phyloP scores from a whole-genome alignment of 2,329 filamentous ascomycete genomes.

The Lachnellula arida region DNA sequence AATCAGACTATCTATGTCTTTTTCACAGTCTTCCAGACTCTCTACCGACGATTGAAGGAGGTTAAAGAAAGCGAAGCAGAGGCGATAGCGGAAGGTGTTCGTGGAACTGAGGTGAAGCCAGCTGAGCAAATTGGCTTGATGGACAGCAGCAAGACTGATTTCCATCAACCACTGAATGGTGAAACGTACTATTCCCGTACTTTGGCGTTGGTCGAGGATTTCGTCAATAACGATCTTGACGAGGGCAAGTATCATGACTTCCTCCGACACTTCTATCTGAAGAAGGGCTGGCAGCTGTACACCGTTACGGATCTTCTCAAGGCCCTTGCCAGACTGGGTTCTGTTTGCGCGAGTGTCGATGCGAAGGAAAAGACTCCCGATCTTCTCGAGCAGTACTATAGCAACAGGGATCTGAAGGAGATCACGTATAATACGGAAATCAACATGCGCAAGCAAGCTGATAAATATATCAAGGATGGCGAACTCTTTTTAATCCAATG shows the following conservation, averaged over 20 bases:
- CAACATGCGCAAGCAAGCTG: slow-evolving; percentile 83
- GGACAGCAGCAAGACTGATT: slow-evolving; percentile 74
- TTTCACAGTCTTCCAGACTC: slow-evolving; percentile 85
- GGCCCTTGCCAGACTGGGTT: slow-evolving; percentile 73
- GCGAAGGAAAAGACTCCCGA: slow-evolving; percentile 91
- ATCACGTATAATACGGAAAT: slow-evolving; percentile 89
- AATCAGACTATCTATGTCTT: slow-evolving; percentile 93
- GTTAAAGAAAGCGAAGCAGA: slow-evolving; percentile 75
- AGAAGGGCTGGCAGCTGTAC: slow-evolving; percentile 89
- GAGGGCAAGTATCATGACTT: slow-evolving; percentile 83
- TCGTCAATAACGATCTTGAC: slow-evolving; percentile 76
- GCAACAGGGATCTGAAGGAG: slow-evolving; percentile 74
- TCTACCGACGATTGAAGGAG: slow-evolving; percentile 78
- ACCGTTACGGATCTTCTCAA: slow-evolving; percentile 85
- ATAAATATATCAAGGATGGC: slow-evolving; percentile 87
- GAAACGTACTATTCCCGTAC: slow-evolving; percentile 80
- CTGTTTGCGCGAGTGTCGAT: slow-evolving; percentile 80
- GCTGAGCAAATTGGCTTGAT: slow-evolving; percentile 80
- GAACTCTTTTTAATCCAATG: slow-evolving; percentile 88
- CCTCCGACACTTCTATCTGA: slow-evolving; percentile 84
- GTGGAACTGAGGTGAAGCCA: slow-evolving; percentile 70
- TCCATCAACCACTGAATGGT: slow-evolving; percentile 57
- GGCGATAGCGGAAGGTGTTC: slow-evolving; percentile 68
- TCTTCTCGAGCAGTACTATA: slow-evolving; percentile 80
- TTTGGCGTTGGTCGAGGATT: slow-evolving; percentile 79